These are phyloP conservation scores for Leonotis leonurus DNA, from an alignment of 257 asterid species.

Conservation along the genomic window DNA sequence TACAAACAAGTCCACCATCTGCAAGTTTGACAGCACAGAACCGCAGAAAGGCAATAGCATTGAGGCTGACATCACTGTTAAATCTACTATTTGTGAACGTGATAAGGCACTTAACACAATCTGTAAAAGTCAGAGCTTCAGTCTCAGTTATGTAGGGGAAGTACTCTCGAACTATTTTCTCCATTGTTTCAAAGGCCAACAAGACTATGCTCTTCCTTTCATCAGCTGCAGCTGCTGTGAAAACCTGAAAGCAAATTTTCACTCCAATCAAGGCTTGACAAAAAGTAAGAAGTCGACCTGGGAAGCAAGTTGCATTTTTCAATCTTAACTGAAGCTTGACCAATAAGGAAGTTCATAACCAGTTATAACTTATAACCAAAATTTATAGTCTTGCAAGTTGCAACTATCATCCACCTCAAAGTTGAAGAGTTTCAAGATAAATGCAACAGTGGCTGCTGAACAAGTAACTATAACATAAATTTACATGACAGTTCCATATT, in stretches of 20 bases:
- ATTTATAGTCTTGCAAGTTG: not conserved
- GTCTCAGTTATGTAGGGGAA: slow-evolving; percentile 94
- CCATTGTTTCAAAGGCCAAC: slow-evolving; percentile 97
- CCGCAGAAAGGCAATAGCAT: slow-evolving; percentile 97
- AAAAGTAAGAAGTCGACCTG: not conserved
- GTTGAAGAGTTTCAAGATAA: not conserved
- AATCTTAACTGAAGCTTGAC: not conserved
- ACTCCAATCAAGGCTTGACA: not conserved
- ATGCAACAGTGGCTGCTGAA: not conserved
- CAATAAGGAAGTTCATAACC: not conserved
- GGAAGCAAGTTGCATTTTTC: not conserved
- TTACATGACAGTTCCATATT: not conserved
- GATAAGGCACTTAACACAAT: slow-evolving; percentile 93
- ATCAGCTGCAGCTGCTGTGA: slow-evolving; percentile 96
- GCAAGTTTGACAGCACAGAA: slow-evolving; percentile 98
- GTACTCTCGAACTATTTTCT: slow-evolving; percentile 92
- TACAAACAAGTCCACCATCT: slow-evolving; percentile 85
- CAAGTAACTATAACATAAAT: not conserved
- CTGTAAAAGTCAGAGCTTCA: slow-evolving; percentile 79
- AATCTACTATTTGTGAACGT: slow-evolving; percentile 90
- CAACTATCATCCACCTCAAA: slow-evolving; percentile 4
- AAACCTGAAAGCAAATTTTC: slow-evolving; percentile 47
- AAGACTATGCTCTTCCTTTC: slow-evolving; percentile 92
- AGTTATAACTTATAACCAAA: not conserved
- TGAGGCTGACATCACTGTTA: slow-evolving; percentile 96